Evolutionary conservation across 2,329 filamentous ascomycete species (phyloP).

Genomic region (Bipolaris victoriae): DNA sequence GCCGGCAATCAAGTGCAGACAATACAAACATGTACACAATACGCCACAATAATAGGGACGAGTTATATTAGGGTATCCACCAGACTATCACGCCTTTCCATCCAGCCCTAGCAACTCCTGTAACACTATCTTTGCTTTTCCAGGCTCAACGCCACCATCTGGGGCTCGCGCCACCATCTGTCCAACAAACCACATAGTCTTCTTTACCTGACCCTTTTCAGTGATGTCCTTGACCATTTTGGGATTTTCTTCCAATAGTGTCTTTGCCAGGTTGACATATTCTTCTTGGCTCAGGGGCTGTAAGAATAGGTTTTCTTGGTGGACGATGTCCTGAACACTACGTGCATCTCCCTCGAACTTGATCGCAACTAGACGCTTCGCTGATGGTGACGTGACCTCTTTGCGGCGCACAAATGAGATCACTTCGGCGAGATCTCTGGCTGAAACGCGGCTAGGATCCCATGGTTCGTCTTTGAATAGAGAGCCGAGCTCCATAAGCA

Average conservation of each 20-base stretch:
- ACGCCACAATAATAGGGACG: neutral
- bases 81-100: neutral
- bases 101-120: slow-evolving; percentile 52
- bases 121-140: slow-evolving; percentile 62
- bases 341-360: slow-evolving; percentile 61
- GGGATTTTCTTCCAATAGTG: slow-evolving; percentile 60
- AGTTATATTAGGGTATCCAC: slow-evolving; percentile 10
- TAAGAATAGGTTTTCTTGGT: slow-evolving; percentile 62
- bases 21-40: neutral
- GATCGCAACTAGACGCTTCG: slow-evolving; percentile 64
- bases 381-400: slow-evolving; percentile 60
- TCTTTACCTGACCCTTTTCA: slow-evolving; percentile 66
- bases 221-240: slow-evolving; percentile 66
- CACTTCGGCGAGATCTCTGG: slow-evolving; percentile 52
- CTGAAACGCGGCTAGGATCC: slow-evolving; percentile 49
- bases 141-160: slow-evolving; percentile 67
- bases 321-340: slow-evolving; percentile 60
- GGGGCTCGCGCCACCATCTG: slow-evolving; percentile 69
- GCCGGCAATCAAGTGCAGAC: neutral
- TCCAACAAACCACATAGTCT: slow-evolving; percentile 71
- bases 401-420: slow-evolving; percentile 50
- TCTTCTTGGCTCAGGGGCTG: slow-evolving; percentile 61
- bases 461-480: slow-evolving; percentile 53
- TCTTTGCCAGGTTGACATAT: slow-evolving; percentile 61
- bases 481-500: slow-evolving; percentile 60